These are phyloP conservation scores for Posidonia oceanica DNA, from an alignment of 116 monocot species.

Conservation along the genomic window DNA sequence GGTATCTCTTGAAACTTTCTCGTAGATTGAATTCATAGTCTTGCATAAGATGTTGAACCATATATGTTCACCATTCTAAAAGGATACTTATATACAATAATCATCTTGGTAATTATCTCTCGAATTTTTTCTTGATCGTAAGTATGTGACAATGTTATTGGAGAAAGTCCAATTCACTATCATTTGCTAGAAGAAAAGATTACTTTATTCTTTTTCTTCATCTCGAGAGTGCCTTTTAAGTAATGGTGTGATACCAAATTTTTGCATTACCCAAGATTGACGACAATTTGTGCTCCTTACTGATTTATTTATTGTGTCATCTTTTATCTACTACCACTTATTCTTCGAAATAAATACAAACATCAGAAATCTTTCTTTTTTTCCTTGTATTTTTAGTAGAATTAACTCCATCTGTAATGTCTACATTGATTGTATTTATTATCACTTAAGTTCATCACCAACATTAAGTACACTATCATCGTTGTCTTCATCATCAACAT, in stretches of 20 bases:
- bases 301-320: background rate
- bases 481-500: too few relatives aligned
- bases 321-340: background rate
- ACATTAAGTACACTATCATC: too few relatives aligned
- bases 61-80: background rate
- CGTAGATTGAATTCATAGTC: background rate
- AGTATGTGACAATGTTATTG: too few relatives aligned
- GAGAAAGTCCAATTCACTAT: background rate
- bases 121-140: background rate
- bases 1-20: background rate
- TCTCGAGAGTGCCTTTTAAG: background rate
- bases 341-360: too few relatives aligned
- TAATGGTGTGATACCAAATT: background rate
- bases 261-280: background rate
- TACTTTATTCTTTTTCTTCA: background rate
- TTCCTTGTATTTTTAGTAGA: too few relatives aligned
- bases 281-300: background rate
- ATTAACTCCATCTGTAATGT: too few relatives aligned
- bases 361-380: too few relatives aligned
- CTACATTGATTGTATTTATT: too few relatives aligned
- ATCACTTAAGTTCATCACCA: too few relatives aligned
- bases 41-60: background rate
- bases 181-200: background rate
- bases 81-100: conserved; percentile 1
- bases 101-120: background rate